Evolutionary conservation across 345 rosid species (phyloP), one percentile per base, ranked within the genome.

Genomic region (Salix caprea): DNA sequence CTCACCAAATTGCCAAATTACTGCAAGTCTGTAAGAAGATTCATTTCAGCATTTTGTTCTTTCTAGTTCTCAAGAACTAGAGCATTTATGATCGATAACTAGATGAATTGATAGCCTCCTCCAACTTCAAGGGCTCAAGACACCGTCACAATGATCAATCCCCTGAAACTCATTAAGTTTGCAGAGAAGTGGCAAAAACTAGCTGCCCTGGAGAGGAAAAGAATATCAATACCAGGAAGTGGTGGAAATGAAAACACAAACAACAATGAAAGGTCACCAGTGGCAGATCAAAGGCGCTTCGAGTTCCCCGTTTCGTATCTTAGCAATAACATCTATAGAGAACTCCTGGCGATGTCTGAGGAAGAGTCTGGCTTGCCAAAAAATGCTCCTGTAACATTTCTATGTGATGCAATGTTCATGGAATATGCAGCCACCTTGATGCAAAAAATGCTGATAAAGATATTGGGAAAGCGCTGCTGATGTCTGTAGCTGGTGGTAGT

Each of bases 351-450:
- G 9, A 24, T 78, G 65, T 83, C 84, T 10, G 83, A 82, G 71
- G 84, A 88, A 37, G 87, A 84, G 76, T 79, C 76, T 30, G 90
- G 85, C 36, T 64, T 76, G 9, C 81, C 85, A 1, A 65, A 76
- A 16, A 23, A 71, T 3, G 79, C 81, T 6, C 86, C 80, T 10
- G 76, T 87, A 65, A 84, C 70, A 1, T 61, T 85, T 23, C 82
- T 85, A 16, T 82, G 86, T 73, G 87, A 84, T 62, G 79, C 82
- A 2, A 54, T 61, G 0, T 78, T 82, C 66, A 78, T 80, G 85
- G 78, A 82, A 61, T 74, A 84, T 46, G 30, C 74, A n/a, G 46
- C 76, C 32, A 67, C 69, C 7, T 42, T 84, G 76, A 72, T 87
- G 56, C 69, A 11, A 72, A 68, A 34, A 21, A 4, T 16, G 24